These are phyloP conservation scores for Adansonia madagascariensis DNA, from an alignment of 441 rosid species.

Conservation along the genomic window DNA sequence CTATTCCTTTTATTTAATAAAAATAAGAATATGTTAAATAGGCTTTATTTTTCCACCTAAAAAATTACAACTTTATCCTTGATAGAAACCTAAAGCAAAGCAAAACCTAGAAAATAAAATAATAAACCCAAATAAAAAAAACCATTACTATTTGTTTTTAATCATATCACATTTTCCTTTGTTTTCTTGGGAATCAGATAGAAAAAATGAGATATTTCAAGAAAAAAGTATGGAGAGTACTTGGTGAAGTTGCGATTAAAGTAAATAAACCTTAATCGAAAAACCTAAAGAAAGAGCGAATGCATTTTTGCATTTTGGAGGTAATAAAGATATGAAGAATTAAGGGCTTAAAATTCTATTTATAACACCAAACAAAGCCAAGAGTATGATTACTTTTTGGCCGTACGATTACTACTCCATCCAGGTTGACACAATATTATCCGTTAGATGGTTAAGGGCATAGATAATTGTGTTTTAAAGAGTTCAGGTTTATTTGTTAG, in stretches of 20 bases:
- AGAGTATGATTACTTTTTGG: not conserved
- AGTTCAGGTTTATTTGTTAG: too few relatives aligned
- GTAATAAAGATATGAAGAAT: not conserved
- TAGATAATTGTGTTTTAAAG: not conserved
- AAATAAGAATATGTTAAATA: conserved; percentile 26
- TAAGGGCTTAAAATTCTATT: not conserved
- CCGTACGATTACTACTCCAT: conserved; percentile 25
- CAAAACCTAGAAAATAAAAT: too few relatives aligned
- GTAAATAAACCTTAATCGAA: not conserved
- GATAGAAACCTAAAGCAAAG: conserved; percentile 14
- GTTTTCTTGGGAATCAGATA: conserved; percentile 14
- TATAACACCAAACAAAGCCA: not conserved
- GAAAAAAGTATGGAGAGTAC: not conserved
- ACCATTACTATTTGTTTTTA: not conserved
- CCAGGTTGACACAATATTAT: not conserved
- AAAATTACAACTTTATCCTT: not conserved
- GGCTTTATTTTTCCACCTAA: conserved; percentile 49
- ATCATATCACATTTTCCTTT: not conserved
- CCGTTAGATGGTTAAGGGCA: not conserved
- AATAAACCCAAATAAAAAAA: not conserved
- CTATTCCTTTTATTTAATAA: too few relatives aligned
- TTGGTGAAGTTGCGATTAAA: not conserved
- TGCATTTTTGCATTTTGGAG: not conserved
- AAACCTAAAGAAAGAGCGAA: conserved; percentile 1
- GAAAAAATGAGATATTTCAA: not conserved